Base-by-base conservation (phyloP, 1,284 basidiomycete genomes). In the Pyrrhoderma lamaoense region DNA sequence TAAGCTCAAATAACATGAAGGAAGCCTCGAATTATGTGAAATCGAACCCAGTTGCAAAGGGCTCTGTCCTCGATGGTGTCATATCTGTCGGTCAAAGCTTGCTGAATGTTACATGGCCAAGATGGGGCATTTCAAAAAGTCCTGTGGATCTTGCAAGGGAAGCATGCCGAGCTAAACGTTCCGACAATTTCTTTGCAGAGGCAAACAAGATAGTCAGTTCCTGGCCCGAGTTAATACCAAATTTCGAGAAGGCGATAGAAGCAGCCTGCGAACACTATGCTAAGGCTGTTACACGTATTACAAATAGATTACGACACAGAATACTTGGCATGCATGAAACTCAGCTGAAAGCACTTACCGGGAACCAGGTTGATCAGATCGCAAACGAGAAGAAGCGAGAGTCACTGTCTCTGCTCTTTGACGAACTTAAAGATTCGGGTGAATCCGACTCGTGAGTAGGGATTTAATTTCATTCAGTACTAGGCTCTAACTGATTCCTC, bases 331-430 rank as follows among this genome's bases (percentile, higher is more conserved):
- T 31, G 27, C n/a, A n/a, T 31, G 27, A 31, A 11, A 31, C 7
- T 5, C 27, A 31, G 11, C 11, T 31, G 27, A 31, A 31, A 11
- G 27, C 5, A 11, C 27, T 5, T 5, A 11, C 27, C 11, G 11
- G 11, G 27, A 5, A 5, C 27, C 27, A 31, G 27, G 11, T 31
- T 5, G 5, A 5, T 31, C 5, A 31, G 27, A 31, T 5, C 11
- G 27, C 5, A 5, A 11, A 19, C 23, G 22, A 48, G 18, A 31
- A 16, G 34, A 36, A 23, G 31, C 36, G 42, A 21, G 14, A 5
- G 3, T 47, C 40, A 31, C 45, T 38, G 14, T 18, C 38, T 23
- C 45, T 42, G 45, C 45, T 52, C 27, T 46, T 47, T 16, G 25
- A 18, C 13, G 45, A 40, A 31, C 7, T 31, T 5, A 5, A 31